These are phyloP conservation scores for Sphaerulina musiva DNA, from an alignment of 2,329 filamentous ascomycete genomes.

Conservation along the genomic window DNA sequence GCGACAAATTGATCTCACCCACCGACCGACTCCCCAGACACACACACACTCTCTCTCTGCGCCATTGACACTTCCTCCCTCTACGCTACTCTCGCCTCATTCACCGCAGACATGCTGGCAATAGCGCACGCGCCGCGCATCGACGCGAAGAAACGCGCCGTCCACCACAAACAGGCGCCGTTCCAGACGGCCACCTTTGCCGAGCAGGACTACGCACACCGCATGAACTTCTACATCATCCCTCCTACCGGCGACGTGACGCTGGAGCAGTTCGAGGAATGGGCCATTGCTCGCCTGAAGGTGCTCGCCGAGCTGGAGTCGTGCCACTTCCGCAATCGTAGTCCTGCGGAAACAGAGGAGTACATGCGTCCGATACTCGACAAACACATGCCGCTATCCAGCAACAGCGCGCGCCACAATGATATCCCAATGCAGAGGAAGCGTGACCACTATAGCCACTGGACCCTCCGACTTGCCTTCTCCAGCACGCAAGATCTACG, in stretches of 20 bases:
- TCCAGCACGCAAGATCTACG: slow-evolving; percentile 84
- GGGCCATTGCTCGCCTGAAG: slow-evolving; percentile 88
- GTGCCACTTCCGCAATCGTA: slow-evolving; percentile 89
- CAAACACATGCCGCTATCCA: slow-evolving; percentile 75
- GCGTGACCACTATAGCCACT: slow-evolving; percentile 97
- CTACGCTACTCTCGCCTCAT: background rate
- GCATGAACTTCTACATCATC: slow-evolving; percentile 84
- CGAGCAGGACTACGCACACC: slow-evolving; percentile 71
- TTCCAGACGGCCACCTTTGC: slow-evolving; percentile 73
- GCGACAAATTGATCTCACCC: too few species aligned
- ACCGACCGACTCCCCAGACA: background rate
- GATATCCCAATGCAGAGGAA: slow-evolving; percentile 66
- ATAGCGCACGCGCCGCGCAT: slow-evolving; percentile 34
- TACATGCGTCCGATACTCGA: slow-evolving; percentile 83
- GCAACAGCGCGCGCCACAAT: slow-evolving; percentile 59
- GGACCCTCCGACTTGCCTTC: slow-evolving; percentile 90
- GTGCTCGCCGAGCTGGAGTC: slow-evolving; percentile 85
- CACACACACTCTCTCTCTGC: background rate
- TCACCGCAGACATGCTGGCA: slow-evolving; percentile 24
- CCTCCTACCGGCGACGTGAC: slow-evolving; percentile 92
- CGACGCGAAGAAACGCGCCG: slow-evolving; percentile 67
- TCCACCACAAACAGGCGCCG: slow-evolving; percentile 72
- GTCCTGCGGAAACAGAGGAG: slow-evolving; percentile 68
- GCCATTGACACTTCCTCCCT: background rate
- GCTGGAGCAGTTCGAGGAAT: slow-evolving; percentile 96